Evolutionary conservation across 116 monocot genomes (phyloP), one percentile per base, ranked within the genome.

Genomic region (Zostera marina): DNA sequence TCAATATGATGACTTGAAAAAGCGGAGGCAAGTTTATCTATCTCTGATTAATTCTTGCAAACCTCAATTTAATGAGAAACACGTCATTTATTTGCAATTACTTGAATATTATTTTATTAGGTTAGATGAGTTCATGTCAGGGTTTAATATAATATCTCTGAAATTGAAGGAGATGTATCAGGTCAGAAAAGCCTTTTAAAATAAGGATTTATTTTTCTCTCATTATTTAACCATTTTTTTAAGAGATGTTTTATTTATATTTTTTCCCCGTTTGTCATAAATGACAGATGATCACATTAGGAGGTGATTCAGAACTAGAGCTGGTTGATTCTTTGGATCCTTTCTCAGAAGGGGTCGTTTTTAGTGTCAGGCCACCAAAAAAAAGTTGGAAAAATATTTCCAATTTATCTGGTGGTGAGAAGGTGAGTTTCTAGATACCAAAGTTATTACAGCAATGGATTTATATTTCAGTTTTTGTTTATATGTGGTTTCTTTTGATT

Each of bases 341-440:
- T 53, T 96, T 96, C 66, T 89, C 96, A 53, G 96, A 96, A 69
- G 96, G 96, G 4, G 96, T 96, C 20, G 88, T 96, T 68, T 96
- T 96, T 63, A 96, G 96, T 67, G 90, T 96, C 9, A 74, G 96
- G 47, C 96, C 96, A 56, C 96, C 96, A 41, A 96, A 96, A 63
- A 96, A 96, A 67, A 96, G 96, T 70, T 96, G 96, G 96, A 96
- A 96, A 75, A 96, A 96, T 49, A 96, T 96, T 70, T 89, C 96
- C 43, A 96, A 96, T 57, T 62, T 96, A 60, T 96, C 96, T 49
- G 96, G 96, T 41, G 96, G 96, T 26, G 96, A 96, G 63, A 96
- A 89, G 90, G 96, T 89, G 66, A 61, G 4, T 11, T 26, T 19
- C 16, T 46, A 11, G 47, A 47, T 23, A 46, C 25, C 47, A 8